phyloP scores from a whole-genome alignment of 192 early-diverging fungal species.

The Coemansia reversa region DNA sequence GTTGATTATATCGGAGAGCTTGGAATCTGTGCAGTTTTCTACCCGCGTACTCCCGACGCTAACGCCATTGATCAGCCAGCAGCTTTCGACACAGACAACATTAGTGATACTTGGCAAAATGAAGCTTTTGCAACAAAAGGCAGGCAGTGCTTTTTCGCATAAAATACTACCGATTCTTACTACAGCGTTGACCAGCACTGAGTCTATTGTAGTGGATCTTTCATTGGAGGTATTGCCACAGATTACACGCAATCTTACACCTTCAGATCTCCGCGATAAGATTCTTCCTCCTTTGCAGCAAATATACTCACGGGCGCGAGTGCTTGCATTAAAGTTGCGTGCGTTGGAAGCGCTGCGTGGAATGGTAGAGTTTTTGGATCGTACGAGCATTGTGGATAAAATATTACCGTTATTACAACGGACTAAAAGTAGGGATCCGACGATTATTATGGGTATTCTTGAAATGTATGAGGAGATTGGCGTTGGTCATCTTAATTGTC shows the following conservation, averaged over 20 bases:
- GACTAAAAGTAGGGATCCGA: constrained; percentile 76
- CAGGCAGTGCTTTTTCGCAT: constrained; percentile 53
- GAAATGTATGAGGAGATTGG: constrained; percentile 80
- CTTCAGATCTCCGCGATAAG: constrained; percentile 61
- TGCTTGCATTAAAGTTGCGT: constrained; percentile 69
- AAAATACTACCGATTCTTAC: constrained; percentile 78
- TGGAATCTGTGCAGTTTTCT: constrained; percentile 63
- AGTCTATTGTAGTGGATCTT: constrained; percentile 63
- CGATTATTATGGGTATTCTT: constrained; percentile 74
- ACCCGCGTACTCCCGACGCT: constrained; percentile 61
- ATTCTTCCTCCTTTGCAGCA: constrained; percentile 74
- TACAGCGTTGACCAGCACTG: constrained; percentile 58
- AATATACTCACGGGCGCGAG: constrained; percentile 66
- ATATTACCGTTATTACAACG: constrained; percentile 74
- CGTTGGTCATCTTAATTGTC: constrained; percentile 64
- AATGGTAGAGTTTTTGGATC: constrained; percentile 67
- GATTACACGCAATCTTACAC: constrained; percentile 59
- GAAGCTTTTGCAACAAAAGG: constrained; percentile 66
- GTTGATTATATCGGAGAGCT: constrained; percentile 65
- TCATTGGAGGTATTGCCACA: constrained; percentile 63
- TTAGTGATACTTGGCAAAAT: constrained; percentile 67
- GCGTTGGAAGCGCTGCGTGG: constrained; percentile 69
- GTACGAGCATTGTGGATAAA: constrained; percentile 68
- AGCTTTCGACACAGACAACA: constrained; percentile 69
- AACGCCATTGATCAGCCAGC: constrained; percentile 65